Evolutionary conservation across 495 filamentous ascomycete species (phyloP), one percentile per base, ranked within the genome.

Genomic region (Amphirosellinia nigrospora): DNA sequence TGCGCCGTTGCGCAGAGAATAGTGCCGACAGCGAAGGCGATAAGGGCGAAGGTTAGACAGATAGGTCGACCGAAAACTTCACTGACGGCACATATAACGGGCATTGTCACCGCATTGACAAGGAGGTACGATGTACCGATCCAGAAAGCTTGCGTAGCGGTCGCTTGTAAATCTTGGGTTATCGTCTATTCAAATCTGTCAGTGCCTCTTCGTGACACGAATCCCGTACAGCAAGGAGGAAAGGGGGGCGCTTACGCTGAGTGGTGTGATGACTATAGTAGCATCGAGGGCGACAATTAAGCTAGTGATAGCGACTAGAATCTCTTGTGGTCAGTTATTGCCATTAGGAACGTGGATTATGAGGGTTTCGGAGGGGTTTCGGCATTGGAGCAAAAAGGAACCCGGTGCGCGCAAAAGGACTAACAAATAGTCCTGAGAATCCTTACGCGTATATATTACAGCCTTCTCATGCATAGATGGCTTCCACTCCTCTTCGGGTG

Each of bases 211-310:
- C 21, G 32, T 53, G 21, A 26, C 16, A 34, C 10, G 0, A 30
- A 2, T 41, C 13, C 3, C 1, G 9, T 11, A 45, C 36, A 61
- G 16, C 13, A n/a, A n/a, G 23, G 30, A 28, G 26, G 3, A n/a
- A n/a, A n/a, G n/a, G n/a, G n/a, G n/a, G n/a, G n/a, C n/a, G 56
- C 74, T 75, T 50, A 82, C 79, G 8, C 81, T 78, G 13, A 86
- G 72, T 3, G 80, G 79, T 4, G 85, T 79, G 9, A 85, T 81
- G 9, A 89, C 66, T 32, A 88, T 84, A n/a, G 85, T 86, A 2
- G 85, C 82, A 66, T 89, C 87, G n/a, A 89, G 78, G 2, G 85
- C 79, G 0, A 86, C 83, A 72, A 87, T 82, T 41, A 89, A 77
- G 32, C 81, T 84, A 15, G 84, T 74, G 45, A 85, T 23, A n/a